These are phyloP conservation scores for Knoxdaviesia capensis DNA, from an alignment of 2,329 filamentous ascomycete species.

Conservation along the genomic window DNA sequence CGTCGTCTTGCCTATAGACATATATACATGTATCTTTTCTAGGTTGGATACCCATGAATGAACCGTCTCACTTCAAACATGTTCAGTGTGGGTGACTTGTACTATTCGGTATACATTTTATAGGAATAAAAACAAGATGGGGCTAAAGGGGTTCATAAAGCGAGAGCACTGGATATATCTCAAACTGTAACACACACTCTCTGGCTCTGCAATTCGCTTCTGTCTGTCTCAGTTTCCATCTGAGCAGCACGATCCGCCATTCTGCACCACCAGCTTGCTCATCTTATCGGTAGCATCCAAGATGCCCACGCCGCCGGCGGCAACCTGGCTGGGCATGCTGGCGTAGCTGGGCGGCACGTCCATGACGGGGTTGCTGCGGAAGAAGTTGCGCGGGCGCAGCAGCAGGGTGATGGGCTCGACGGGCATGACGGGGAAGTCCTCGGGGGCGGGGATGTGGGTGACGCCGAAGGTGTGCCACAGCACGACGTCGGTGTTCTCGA, in stretches of 20 bases:
- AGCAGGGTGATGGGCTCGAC: slow-evolving; percentile 68
- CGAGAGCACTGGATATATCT: not conserved
- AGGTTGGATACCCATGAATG: too few species aligned
- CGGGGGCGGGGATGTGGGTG: slow-evolving; percentile 72
- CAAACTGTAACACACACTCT: not conserved
- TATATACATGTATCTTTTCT: too few species aligned
- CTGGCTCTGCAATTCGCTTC: not conserved
- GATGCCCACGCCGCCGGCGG: slow-evolving; percentile 20
- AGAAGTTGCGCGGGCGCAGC: slow-evolving; percentile 66
- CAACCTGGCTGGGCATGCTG: slow-evolving; percentile 50
- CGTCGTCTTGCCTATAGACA: too few species aligned
- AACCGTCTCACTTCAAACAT: too few species aligned
- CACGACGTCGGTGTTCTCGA: slow-evolving; percentile 72
- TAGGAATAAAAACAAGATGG: too few species aligned
- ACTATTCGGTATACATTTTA: too few species aligned
- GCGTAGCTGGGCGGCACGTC: slow-evolving; percentile 64
- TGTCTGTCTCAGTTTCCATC: not conserved
- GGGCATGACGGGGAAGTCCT: slow-evolving; percentile 88
- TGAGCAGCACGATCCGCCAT: not conserved
- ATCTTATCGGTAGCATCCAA: slow-evolving; percentile 27
- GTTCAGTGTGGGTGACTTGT: too few species aligned
- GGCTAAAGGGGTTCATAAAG: not conserved
- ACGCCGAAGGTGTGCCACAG: slow-evolving; percentile 90
- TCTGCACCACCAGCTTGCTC: slow-evolving; percentile 15
- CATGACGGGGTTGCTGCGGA: slow-evolving; percentile 56